These are phyloP conservation scores for Trametes hirsuta DNA, from an alignment of 1,284 basidiomycete genomes.

Conservation along the genomic window DNA sequence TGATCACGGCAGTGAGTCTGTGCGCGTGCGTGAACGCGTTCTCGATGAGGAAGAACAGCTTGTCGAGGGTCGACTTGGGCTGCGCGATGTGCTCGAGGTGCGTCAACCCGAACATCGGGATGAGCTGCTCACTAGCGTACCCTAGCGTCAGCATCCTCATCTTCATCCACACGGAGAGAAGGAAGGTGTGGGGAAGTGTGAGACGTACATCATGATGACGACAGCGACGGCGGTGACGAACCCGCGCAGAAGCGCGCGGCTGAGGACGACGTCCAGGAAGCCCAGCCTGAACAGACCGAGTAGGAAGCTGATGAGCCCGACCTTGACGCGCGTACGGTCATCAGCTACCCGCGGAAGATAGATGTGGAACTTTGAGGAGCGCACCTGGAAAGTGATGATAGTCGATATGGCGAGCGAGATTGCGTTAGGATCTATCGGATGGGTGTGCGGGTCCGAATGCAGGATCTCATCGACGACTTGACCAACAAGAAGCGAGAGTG, in stretches of 20 bases:
- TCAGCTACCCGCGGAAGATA: too few species aligned
- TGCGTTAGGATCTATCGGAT: constrained; percentile 53
- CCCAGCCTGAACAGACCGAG: constrained; percentile 90
- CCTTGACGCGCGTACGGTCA: constrained; percentile 43
- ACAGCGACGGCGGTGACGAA: constrained; percentile 84
- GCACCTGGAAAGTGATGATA: constrained; percentile 83
- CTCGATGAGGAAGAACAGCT: constrained; percentile 75
- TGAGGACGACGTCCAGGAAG: constrained; percentile 95
- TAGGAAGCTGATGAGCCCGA: constrained; percentile 85
- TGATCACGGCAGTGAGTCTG: constrained; percentile 70
- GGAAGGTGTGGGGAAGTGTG: background rate
- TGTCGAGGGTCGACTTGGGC: constrained; percentile 73
- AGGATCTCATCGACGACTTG: constrained; percentile 79
- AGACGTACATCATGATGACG: constrained; percentile 69
- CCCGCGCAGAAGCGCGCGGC: constrained; percentile 83
- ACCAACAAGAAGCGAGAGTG: constrained; percentile 86
- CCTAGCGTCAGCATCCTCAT: constrained; percentile 3
- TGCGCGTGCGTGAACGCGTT: constrained; percentile 65
- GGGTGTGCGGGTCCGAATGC: constrained; percentile 60
- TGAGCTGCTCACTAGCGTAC: constrained; percentile 71
- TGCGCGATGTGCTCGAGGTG: constrained; percentile 56
- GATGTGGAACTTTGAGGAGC: constrained; percentile 11
- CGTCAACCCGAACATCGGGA: constrained; percentile 80
- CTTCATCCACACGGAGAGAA: background rate
- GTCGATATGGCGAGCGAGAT: constrained; percentile 70